Conservation (phyloP, 306 rosid genomes). For the Boehmeria nivea region DNA sequence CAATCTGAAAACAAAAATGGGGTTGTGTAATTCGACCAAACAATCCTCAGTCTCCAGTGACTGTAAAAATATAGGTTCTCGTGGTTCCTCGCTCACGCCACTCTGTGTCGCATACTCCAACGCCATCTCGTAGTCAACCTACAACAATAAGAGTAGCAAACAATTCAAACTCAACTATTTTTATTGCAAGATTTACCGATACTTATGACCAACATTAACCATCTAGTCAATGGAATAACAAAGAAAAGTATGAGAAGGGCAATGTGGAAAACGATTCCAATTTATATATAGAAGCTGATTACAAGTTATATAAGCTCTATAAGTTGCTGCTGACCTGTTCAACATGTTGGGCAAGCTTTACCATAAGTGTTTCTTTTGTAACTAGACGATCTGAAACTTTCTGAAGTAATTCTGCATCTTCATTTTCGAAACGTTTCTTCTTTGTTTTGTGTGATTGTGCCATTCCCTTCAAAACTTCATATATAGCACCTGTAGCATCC, state of each 20-base stretch:
- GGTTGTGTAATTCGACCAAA: slow-evolving; percentile 52
- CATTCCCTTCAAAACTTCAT: slow-evolving; percentile 59
- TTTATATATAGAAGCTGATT: slow-evolving; percentile 6
- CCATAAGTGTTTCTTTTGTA: slow-evolving; percentile 67
- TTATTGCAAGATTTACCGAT: neutral
- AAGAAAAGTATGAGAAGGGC: too few relatives aligned
- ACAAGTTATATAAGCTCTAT: neutral
- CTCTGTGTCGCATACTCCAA: slow-evolving; percentile 88
- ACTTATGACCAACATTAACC: neutral
- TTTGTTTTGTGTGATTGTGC: slow-evolving; percentile 47
- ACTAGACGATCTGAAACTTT: slow-evolving; percentile 52
- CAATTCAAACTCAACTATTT: neutral
- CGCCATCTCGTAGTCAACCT: slow-evolving; percentile 98
- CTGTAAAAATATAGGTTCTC: slow-evolving; percentile 54
- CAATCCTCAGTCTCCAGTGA: slow-evolving; percentile 56
- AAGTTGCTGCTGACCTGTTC: slow-evolving; percentile 59
- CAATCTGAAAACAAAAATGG: slow-evolving; percentile 67
- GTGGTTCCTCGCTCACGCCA: slow-evolving; percentile 90
- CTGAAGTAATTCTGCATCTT: slow-evolving; percentile 51
- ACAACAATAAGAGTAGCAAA: slow-evolving; percentile 12
- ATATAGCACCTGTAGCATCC: slow-evolving; percentile 64
- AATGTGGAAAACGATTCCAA: neutral
- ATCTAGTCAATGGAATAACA: neutral
- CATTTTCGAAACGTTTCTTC: slow-evolving; percentile 47
- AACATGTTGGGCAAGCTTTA: slow-evolving; percentile 84